phyloP scores from a whole-genome alignment of 2,329 filamentous ascomycete species.

The Penicillium sp. region DNA sequence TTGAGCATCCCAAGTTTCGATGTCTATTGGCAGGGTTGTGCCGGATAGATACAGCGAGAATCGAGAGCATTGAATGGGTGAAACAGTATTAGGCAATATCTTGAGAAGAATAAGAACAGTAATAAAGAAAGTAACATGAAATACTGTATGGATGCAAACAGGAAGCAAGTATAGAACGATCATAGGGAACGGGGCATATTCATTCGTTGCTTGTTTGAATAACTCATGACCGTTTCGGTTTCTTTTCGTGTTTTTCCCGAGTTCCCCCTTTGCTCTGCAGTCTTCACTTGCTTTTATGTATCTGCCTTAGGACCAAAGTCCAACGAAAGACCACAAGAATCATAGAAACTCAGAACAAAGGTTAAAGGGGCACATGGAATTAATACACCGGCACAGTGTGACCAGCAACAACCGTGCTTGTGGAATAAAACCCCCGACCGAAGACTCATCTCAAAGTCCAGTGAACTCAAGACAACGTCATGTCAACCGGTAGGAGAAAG shows the following conservation, averaged over 20 bases:
- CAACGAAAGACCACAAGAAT: conserved; percentile 18
- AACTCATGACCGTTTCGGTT: conserved; percentile 24
- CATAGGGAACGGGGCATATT: conserved; percentile 27
- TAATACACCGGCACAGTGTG: conserved; percentile 30
- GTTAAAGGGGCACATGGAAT: conserved; percentile 8
- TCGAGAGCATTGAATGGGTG: not conserved
- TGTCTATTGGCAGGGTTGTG: not conserved
- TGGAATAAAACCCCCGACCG: conserved; percentile 8
- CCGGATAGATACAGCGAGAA: not conserved
- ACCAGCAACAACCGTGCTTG: conserved; percentile 38
- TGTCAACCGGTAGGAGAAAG: conserved; percentile 10
- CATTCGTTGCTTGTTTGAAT: conserved; percentile 30
- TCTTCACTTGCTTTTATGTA: conserved; percentile 9
- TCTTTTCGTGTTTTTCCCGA: conserved; percentile 17
- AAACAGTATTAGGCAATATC: conserved; percentile 23
- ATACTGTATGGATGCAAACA: conserved; percentile 16
- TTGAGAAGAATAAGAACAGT: conserved; percentile 17
- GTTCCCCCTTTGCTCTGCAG: conserved; percentile 7
- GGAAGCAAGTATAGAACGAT: conserved; percentile 12
- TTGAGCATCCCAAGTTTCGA: not conserved
- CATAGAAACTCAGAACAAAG: conserved; percentile 9
- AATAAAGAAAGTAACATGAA: conserved; percentile 19
- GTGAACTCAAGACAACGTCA: conserved; percentile 16
- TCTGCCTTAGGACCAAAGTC: conserved; percentile 9
- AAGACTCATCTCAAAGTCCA: conserved; percentile 17